A percentile compares a stretch with the other conserved stretches of the same genome.
Conservation (phyloP, 306 rosid species). For the Corylus heterophylla region DNA sequence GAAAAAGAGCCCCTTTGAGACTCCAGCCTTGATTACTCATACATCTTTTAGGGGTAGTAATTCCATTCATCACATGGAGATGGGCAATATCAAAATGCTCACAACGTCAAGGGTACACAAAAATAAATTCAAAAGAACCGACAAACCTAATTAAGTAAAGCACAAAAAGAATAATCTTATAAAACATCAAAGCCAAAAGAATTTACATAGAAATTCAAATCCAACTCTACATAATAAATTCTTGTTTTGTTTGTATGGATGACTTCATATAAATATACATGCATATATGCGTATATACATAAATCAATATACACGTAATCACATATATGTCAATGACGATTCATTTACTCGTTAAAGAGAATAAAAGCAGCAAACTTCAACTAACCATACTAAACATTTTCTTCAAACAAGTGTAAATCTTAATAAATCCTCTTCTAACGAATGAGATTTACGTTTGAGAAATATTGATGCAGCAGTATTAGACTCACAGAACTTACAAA, state of each 20-base stretch:
- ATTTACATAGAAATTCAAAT: neutral
- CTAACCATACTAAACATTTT: neutral
- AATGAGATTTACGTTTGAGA: neutral
- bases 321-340: too few relatives aligned
- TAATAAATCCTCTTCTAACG: too few relatives aligned
- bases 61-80: conserved; percentile 32
- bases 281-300: too few relatives aligned
- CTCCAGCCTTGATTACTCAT: conserved; percentile 81
- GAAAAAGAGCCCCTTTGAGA: conserved; percentile 63
- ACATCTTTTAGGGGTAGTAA: conserved; percentile 38
- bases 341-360: too few relatives aligned
- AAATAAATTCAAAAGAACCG: neutral
- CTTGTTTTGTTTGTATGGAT: too few relatives aligned
- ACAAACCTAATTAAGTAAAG: neutral
- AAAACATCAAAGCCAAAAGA: neutral
- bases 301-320: too few relatives aligned
- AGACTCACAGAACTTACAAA: neutral
- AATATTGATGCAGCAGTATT: neutral
- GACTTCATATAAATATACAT: too few relatives aligned
- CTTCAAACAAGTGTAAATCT: neutral
- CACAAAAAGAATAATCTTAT: neutral
- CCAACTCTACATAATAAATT: neutral
- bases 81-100: conserved; percentile 6
- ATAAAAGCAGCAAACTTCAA: neutral
- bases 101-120: neutral